A percentile compares a stretch with the other conserved stretches of the same genome.
Evolutionary conservation across 1,284 basidiomycete genomes (phyloP).

Genomic region (Stereum hirsutum): DNA sequence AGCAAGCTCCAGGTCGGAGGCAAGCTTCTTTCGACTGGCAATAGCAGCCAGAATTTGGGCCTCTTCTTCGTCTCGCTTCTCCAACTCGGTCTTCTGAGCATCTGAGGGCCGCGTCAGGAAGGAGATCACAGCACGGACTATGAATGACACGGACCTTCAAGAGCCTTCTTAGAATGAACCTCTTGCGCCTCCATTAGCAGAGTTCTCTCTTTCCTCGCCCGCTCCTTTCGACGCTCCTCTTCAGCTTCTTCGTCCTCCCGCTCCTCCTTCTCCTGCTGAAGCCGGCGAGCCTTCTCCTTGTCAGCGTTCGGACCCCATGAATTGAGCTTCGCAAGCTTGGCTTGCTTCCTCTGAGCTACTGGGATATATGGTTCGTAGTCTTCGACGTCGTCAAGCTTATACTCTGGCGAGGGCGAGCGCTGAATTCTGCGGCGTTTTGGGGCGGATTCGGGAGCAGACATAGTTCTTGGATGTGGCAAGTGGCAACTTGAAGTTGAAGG

Average conservation of each 20-base stretch:
- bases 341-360: constrained; percentile 77
- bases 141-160: constrained; percentile 51
- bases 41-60: constrained; percentile 89
- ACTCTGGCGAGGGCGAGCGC: constrained; percentile 53
- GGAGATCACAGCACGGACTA: neutral
- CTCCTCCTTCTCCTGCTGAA: constrained; percentile 55
- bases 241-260: constrained; percentile 69
- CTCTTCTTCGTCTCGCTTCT: constrained; percentile 85
- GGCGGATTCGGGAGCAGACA: constrained; percentile 14
- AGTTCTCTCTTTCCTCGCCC: constrained; percentile 74
- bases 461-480: neutral
- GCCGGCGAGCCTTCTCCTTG: constrained; percentile 40
- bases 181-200: constrained; percentile 88
- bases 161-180: constrained; percentile 75
- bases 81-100: constrained; percentile 74
- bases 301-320: constrained; percentile 49
- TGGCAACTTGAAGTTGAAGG: no score
- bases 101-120: constrained; percentile 38
- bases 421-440: constrained; percentile 39
- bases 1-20: constrained; percentile 87
- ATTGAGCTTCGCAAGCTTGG: constrained; percentile 69
- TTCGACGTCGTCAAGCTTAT: constrained; percentile 55
- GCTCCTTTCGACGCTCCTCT: constrained; percentile 66
- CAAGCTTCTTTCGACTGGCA: constrained; percentile 83
- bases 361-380: constrained; percentile 85